phyloP scores from a whole-genome alignment of 805 yeast genomes.

The Cyberlindnera xylosilytica region DNA sequence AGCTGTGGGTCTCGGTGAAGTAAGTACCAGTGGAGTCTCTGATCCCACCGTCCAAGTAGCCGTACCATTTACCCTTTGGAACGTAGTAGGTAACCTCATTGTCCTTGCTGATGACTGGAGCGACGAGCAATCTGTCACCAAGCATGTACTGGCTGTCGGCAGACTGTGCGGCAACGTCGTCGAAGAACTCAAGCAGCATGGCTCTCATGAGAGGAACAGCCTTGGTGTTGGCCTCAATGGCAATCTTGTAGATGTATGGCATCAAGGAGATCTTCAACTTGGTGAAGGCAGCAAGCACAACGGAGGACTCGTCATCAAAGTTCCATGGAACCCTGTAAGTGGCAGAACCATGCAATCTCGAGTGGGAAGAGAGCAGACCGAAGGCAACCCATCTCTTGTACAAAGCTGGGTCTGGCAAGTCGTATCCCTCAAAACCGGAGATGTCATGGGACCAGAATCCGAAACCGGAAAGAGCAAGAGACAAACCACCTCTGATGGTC shows the following conservation, averaged over 20 bases:
- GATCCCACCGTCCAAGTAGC: conserved; percentile 20
- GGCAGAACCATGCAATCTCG: conserved; percentile 24
- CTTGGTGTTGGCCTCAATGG: conserved; percentile 21
- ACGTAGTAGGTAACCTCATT: conserved; percentile 20
- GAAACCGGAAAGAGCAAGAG: conserved; percentile 20
- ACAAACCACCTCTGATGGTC: conserved; percentile 24
- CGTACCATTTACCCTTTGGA: conserved; percentile 25
- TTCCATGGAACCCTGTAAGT: conserved; percentile 26
- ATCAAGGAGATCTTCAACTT: conserved; percentile 22
- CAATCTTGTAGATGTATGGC: conserved; percentile 22
- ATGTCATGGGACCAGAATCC: conserved; percentile 27
- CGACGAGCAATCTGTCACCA: conserved; percentile 23
- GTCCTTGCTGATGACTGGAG: conserved; percentile 18
- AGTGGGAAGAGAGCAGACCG: conserved; percentile 23
- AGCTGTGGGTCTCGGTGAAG: conserved; percentile 18
- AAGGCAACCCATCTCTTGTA: conserved; percentile 26
- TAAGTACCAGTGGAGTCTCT: conserved; percentile 20
- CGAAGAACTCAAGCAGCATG: conserved; percentile 18
- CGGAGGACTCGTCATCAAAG: conserved; percentile 23
- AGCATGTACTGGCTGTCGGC: conserved; percentile 20
- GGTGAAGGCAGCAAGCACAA: conserved; percentile 20
- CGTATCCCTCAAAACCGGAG: conserved; percentile 23
- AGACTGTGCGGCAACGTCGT: conserved; percentile 13
- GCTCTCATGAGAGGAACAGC: conserved; percentile 21
- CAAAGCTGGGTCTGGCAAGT: conserved; percentile 20